These are phyloP conservation scores for Cyberlindnera xishuangbannaensis DNA, from an alignment of 805 yeast genomes.

Conservation along the genomic window DNA sequence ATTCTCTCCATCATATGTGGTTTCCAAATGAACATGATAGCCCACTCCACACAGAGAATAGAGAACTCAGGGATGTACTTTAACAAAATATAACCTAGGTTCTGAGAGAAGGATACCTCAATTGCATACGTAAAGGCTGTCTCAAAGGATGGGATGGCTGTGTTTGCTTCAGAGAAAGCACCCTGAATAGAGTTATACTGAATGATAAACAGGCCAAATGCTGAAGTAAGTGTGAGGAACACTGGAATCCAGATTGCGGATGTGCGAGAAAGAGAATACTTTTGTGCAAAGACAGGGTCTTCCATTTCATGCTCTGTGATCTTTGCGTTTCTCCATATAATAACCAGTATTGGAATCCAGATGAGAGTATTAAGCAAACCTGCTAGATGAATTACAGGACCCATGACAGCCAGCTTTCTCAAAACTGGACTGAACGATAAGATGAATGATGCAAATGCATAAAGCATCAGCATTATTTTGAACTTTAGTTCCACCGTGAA, in stretches of 20 bases:
- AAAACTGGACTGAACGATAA: conserved; percentile 23
- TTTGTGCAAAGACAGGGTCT: conserved; percentile 12
- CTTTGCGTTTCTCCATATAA: conserved; percentile 15
- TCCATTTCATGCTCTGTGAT: conserved; percentile 11
- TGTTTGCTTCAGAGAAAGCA: no score
- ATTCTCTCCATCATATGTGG: conserved; percentile 13
- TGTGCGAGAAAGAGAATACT: conserved; percentile 7
- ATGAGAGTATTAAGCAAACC: conserved; percentile 11
- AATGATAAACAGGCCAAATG: conserved; percentile 1
- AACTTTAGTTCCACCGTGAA: conserved; percentile 5
- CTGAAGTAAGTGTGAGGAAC: background rate
- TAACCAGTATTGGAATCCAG: conserved; percentile 18
- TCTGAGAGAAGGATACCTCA: conserved; percentile 7
- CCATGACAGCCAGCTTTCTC: no score
- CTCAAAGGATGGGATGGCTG: background rate
- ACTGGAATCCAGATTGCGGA: conserved; percentile 9
- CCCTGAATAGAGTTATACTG: background rate
- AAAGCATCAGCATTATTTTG: conserved; percentile 1
- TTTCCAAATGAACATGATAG: conserved; percentile 10
- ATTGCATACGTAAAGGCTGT: conserved; percentile 2
- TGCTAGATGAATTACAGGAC: background rate
- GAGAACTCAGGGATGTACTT: conserved; percentile 12
- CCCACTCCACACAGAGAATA: conserved; percentile 10
- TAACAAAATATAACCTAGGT: conserved; percentile 9
- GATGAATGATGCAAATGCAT: conserved; percentile 1